phyloP scores from a whole-genome alignment of 176 grass and related monocot species.

The Oryza nivara region DNA sequence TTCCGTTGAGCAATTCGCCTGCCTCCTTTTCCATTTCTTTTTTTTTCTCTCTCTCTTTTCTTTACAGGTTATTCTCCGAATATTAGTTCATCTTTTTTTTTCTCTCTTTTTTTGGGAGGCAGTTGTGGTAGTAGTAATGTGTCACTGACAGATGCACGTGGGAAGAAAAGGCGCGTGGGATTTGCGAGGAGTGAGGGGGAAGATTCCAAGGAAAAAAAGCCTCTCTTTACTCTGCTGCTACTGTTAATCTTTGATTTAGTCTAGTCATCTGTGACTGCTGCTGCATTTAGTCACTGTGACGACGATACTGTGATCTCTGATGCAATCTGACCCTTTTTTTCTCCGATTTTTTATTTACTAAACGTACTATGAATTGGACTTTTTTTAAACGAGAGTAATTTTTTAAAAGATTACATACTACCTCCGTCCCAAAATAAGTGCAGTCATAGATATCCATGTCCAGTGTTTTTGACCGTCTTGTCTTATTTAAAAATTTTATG shows the following conservation, averaged over 20 bases:
- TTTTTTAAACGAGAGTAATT: no score
- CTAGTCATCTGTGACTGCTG: neutral
- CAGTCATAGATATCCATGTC: no score
- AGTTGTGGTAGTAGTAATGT: neutral
- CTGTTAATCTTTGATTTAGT: neutral
- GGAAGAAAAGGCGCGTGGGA: conserved; percentile 31
- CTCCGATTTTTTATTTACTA: no score
- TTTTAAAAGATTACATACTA: no score
- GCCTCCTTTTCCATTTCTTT: neutral
- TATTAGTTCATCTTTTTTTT: neutral
- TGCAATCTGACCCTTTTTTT: no score
- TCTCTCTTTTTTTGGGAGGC: neutral
- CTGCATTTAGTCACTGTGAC: neutral
- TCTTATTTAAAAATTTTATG: no score
- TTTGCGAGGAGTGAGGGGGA: neutral
- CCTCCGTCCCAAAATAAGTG: no score
- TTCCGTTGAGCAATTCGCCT: conserved; percentile 41
- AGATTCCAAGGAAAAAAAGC: conserved; percentile 32
- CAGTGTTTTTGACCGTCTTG: no score
- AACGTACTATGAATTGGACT: no score
- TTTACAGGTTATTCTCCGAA: neutral
- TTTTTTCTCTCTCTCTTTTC: no score
- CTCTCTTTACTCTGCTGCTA: neutral
- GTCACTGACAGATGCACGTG: conserved; percentile 31
- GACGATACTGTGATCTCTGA: neutral